These are phyloP conservation scores for Aspergillus saccharolyticus DNA, from an alignment of 495 filamentous ascomycete genomes.

Conservation along the genomic window DNA sequence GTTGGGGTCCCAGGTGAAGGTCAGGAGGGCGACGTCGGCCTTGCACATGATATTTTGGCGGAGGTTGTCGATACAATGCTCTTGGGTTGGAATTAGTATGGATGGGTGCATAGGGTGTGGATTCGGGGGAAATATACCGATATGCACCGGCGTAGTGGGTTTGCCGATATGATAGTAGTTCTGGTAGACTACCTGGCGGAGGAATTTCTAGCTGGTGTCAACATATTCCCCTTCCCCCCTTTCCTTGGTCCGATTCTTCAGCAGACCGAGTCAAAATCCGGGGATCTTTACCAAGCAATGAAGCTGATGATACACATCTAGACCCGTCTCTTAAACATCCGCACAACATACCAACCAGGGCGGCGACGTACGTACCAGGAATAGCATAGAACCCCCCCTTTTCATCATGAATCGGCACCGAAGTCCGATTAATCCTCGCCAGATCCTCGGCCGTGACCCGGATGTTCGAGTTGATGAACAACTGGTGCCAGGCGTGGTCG, in stretches of 20 bases:
- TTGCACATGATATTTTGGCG: constrained; percentile 29
- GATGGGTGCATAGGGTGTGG: too few relatives aligned
- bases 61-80: constrained; percentile 30
- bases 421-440: background rate
- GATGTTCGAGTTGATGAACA: background rate
- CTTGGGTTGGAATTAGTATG: too few relatives aligned
- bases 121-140: background rate
- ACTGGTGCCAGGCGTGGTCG: background rate
- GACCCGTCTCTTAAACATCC: too few relatives aligned
- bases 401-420: background rate
- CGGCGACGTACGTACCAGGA: background rate
- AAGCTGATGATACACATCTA: background rate
- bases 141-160: background rate
- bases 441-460: background rate
- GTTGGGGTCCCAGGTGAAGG: constrained; percentile 7
- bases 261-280: too few relatives aligned
- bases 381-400: background rate
- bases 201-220: background rate
- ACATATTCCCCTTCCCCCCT: too few relatives aligned
- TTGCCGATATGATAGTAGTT: background rate
- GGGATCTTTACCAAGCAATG: background rate
- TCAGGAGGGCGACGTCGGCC: constrained; percentile 22
- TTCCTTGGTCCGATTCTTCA: too few relatives aligned
- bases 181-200: background rate
- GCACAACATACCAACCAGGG: too few relatives aligned